Evolutionary conservation across 768 basidiomycete species (phyloP).

Genomic region (Lepiota subincarnata): DNA sequence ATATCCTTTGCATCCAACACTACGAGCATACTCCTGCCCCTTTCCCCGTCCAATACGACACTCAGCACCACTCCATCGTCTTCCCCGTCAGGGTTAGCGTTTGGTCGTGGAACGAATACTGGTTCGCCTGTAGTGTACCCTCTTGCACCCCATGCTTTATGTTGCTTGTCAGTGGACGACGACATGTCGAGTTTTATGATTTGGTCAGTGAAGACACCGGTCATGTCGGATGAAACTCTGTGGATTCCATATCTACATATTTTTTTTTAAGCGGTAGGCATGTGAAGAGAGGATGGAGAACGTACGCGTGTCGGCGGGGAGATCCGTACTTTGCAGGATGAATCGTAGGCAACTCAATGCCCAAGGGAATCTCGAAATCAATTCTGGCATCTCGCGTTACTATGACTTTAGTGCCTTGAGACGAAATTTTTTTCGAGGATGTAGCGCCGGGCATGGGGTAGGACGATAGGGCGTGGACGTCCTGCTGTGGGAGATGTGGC

Average conservation of each 20-base stretch:
- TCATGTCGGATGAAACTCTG: background rate
- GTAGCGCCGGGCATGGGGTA: no score
- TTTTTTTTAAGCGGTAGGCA: no score
- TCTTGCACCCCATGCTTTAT: background rate
- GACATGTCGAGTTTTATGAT: conserved; percentile 4
- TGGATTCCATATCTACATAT: background rate
- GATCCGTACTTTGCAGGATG: background rate
- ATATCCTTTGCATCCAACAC: no score
- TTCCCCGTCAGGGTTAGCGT: background rate
- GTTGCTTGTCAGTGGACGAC: background rate
- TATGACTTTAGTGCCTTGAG: no score
- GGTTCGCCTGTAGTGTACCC: conserved; percentile 7
- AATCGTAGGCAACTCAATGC: background rate
- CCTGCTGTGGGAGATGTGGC: background rate
- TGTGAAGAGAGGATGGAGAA: no score
- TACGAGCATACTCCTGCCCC: no score
- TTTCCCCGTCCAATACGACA: no score
- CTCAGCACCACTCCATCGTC: background rate
- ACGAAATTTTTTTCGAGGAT: no score
- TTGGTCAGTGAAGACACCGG: conserved; percentile 2
- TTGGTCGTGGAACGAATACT: background rate
- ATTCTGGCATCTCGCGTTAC: background rate
- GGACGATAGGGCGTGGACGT: no score
- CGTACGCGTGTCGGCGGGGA: background rate
- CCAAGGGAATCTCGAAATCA: background rate